Conservation (phyloP, 2,329 filamentous ascomycete genomes). For the Cladophialophora psammophila region DNA sequence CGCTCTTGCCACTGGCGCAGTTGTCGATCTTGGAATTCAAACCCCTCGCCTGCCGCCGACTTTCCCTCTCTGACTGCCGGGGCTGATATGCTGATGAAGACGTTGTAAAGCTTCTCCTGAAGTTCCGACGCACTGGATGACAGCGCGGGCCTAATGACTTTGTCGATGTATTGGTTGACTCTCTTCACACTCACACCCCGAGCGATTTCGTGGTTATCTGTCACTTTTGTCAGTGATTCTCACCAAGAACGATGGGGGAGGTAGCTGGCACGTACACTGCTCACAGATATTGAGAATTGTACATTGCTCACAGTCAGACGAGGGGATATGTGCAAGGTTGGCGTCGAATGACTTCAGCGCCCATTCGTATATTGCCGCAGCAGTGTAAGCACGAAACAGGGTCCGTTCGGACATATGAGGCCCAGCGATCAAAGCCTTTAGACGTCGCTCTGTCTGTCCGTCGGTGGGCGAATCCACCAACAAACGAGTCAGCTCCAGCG, state of each 20-base stretch:
- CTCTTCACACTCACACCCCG: not conserved
- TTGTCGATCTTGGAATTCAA: not conserved
- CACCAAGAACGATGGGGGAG: not conserved
- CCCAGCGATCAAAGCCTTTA: not conserved
- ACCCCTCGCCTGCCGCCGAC: not conserved
- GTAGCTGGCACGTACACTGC: not conserved
- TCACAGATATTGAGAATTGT: not conserved
- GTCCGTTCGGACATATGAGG: not conserved
- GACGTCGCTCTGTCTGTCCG: not conserved
- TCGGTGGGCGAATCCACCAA: not conserved
- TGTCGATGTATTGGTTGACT: not conserved
- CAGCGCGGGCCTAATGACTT: not conserved
- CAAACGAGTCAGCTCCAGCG: not conserved
- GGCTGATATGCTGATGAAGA: not conserved
- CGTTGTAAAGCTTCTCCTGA: constrained; percentile 6
- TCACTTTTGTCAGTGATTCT: not conserved
- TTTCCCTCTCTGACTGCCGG: not conserved
- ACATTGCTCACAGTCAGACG: not conserved
- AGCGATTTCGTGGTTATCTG: not conserved
- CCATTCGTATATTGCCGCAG: constrained; percentile 1
- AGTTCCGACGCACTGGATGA: not conserved
- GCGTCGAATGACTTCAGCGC: not conserved
- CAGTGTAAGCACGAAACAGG: not conserved
- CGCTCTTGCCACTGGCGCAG: not conserved
- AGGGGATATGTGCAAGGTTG: not conserved